Evolutionary conservation across 2,329 filamentous ascomycete species (phyloP).

Genomic region (Phoma sp.): DNA sequence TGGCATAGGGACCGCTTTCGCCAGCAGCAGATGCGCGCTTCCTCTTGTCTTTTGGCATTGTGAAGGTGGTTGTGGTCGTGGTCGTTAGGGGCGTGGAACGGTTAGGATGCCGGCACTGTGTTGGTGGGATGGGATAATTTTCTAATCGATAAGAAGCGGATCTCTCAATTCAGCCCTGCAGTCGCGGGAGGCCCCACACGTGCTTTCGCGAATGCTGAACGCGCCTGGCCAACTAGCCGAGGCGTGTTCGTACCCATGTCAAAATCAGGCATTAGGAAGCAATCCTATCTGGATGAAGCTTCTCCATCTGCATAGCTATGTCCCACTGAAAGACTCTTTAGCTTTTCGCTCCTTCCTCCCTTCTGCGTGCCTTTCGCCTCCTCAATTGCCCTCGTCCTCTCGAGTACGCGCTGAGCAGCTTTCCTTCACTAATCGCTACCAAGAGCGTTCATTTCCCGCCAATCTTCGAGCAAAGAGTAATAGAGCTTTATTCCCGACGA

Average conservation of each 20-base stretch:
- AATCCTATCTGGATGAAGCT: slow-evolving; percentile 2
- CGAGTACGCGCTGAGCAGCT: slow-evolving; percentile 1
- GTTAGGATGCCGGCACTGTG: slow-evolving; percentile 5
- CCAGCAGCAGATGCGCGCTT: slow-evolving; percentile 39
- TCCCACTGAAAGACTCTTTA: background rate
- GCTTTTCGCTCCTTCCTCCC: background rate
- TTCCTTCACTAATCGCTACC: background rate
- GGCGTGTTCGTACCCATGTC: background rate
- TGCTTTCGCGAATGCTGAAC: slow-evolving; percentile 24
- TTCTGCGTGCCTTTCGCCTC: background rate
- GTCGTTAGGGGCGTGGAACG: background rate
- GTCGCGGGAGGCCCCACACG: slow-evolving; percentile 14
- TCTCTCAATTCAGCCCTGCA: slow-evolving; percentile 11
- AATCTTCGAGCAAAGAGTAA: too few species aligned
- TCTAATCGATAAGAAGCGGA: slow-evolving; percentile 28
- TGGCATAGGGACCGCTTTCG: slow-evolving; percentile 53
- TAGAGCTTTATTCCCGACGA: too few species aligned
- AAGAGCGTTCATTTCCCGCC: background rate
- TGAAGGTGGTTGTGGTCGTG: slow-evolving; percentile 17
- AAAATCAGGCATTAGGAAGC: background rate
- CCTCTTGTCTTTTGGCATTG: slow-evolving; percentile 55
- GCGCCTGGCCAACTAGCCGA: slow-evolving; percentile 6
- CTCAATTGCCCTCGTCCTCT: background rate
- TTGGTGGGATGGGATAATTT: slow-evolving; percentile 28
- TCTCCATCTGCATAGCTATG: background rate